phyloP scores from a whole-genome alignment of 805 yeast species.

The Pichia phayaonensis region DNA sequence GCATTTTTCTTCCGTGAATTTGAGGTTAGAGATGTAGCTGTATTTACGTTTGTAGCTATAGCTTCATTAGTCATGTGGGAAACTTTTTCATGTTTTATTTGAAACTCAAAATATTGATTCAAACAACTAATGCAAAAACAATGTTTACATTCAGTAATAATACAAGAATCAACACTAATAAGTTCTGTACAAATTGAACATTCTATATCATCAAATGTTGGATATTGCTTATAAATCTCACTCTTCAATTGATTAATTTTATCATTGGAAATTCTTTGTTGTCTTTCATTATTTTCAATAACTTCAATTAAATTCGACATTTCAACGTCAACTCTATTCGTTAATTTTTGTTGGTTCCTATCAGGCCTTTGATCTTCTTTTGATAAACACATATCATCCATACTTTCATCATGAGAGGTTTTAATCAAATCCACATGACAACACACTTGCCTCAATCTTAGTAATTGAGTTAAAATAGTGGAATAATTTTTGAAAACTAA shows the following conservation, averaged over 20 bases:
- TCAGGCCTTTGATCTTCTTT: neutral
- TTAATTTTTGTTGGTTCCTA: constrained; percentile 4
- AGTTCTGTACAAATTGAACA: constrained; percentile 80
- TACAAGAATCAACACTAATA: constrained; percentile 41
- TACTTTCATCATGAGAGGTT: constrained; percentile 35
- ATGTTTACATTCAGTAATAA: constrained; percentile 73
- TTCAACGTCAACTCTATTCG: constrained; percentile 16
- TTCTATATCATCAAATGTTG: constrained; percentile 42
- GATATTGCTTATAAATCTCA: constrained; percentile 28
- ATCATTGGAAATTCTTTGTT: constrained; percentile 20
- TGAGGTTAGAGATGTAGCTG: neutral
- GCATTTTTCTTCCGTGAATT: neutral
- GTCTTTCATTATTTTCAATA: constrained; percentile 22
- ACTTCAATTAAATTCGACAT: constrained; percentile 15
- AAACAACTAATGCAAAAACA: constrained; percentile 69
- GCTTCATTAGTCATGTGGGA: neutral
- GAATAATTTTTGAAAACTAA: constrained; percentile 66
- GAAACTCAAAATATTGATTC: constrained; percentile 66
- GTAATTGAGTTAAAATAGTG: constrained; percentile 71
- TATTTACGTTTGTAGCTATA: neutral
- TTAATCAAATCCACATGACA: constrained; percentile 70
- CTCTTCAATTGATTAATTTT: constrained; percentile 19
- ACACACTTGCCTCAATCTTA: constrained; percentile 81
- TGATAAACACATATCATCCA: neutral
- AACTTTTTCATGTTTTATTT: constrained; percentile 21